Base-by-base conservation (phyloP, 257 asterid species). In the Phtheirospermum japonicum region DNA sequence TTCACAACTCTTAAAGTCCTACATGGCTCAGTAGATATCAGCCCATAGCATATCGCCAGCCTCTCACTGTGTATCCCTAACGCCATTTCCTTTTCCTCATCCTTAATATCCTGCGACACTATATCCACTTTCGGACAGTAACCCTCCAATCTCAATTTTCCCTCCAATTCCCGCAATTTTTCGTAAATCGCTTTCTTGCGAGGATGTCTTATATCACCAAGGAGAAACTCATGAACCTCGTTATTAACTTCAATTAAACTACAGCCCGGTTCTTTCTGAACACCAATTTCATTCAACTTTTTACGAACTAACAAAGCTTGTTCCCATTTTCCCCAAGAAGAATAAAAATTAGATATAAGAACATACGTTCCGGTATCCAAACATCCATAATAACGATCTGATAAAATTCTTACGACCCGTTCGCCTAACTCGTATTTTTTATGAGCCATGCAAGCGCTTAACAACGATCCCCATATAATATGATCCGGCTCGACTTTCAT, bases 121-220 rank as follows among this genome's bases (percentile, higher is more conserved):
- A 20, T 66, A 42, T 77, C 72, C 14, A 75, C 56, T 26, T 62
- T 77, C 4, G 84, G 88, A 58, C 42, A 31, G 53, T 84, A 84
- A 30, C 85, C 92, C 46, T 76, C 70, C 31, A 26, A 31, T 46
- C 62, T 43, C 64, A 81, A 54, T 40, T 58, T 55, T 36, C 58
- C 50, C 9, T 67, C 66, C 76, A 81, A 52, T 42, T 79, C 83
- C 34, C 64, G 66, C 31, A 81, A 52, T 37, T 77, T 82, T 28
- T 14, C 11, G 66, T 81, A 81, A 45, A 84, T 84, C 28, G 57
- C 88, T 60, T 67, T 78, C 79, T 63, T 77, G 64, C 50, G 59
- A n/a, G 85, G 83, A 65, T 84, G 88, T 16, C 80, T 75, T 40
- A 65, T 58, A 57, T 82, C 92, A 39, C 86, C 88, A 49, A 80